Evolutionary conservation across 345 rosid species (phyloP), one percentile per base, ranked within the genome.

Genomic region (Hirschfeldia incana): DNA sequence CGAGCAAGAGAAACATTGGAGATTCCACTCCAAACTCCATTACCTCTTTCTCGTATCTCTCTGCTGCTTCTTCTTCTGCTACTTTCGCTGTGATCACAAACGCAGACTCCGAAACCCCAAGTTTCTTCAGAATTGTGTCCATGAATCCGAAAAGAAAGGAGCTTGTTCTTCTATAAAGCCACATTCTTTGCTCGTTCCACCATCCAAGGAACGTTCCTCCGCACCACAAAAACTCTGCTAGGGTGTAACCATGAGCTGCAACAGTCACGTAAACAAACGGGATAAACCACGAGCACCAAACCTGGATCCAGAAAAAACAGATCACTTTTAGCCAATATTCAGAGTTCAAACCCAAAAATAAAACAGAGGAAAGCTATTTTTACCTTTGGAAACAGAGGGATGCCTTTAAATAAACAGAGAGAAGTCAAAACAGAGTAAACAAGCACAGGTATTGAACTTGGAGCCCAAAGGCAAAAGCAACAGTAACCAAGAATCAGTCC

Each of bases 111-210:
- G 88, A 85, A 55, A 87, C 78, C 44, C 97, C 94, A 6, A 84
- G 27, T 7, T 51, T 8, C 77, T 74, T 88, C 39, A 81, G 36
- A 37, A 88, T 60, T 10, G 87, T 83, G 74, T 92, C 91, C 0
- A 69, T 49, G 84, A 85, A 81, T 46, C 89, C 94, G 16, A 91
- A 88, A 12, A 92, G 78, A 72, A 85, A 91, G 6, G 97, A 83
- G 74, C 85, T 87, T 36, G 94, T 88, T 83, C 98, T 85, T 76
- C 85, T 87, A 53, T 86, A 94, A 59, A 92, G 85, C 93, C 94
- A 90, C 37, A 86, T 86, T 69, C 97, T 76, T 80, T 88, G 93
- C 1, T 88, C 91, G 36, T 91, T 89, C 92, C 93, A 88, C 97
- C 94, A 90, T 26, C 92, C 92, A 8, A 30, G 83, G 28, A 86